These are phyloP conservation scores for Diaporthe ampelina DNA, from an alignment of 2,329 filamentous ascomycete species.

Conservation along the genomic window DNA sequence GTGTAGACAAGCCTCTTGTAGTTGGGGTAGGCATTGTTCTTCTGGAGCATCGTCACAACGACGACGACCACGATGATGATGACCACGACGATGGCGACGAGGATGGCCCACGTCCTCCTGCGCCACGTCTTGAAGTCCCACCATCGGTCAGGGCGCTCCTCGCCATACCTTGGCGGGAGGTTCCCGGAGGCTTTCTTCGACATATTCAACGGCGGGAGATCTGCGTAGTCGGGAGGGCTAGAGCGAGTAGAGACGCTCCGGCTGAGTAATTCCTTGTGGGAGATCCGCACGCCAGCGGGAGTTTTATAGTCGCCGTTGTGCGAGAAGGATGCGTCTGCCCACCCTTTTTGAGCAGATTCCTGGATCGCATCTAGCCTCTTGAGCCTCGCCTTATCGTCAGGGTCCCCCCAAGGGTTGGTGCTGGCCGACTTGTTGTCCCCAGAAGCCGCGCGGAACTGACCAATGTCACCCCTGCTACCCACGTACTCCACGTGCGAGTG, in stretches of 20 bases:
- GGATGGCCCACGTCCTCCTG: conserved; percentile 63
- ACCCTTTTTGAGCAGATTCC: conserved; percentile 1
- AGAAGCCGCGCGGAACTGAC: conserved; percentile 9
- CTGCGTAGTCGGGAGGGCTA: conserved; percentile 28
- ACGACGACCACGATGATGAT: conserved; percentile 63
- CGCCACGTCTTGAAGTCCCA: conserved; percentile 66
- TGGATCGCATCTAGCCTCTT: conserved; percentile 1
- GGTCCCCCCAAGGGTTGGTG: conserved; percentile 1
- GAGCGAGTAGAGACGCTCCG: conserved; percentile 11
- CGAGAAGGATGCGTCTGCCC: background rate
- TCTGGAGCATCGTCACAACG: conserved; percentile 57
- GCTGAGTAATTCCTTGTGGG: conserved; percentile 17
- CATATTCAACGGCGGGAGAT: conserved; percentile 16
- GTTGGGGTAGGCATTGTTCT: conserved; percentile 60
- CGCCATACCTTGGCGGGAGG: conserved; percentile 25
- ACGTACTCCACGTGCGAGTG: conserved; percentile 32
- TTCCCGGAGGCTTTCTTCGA: conserved; percentile 2
- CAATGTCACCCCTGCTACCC: conserved; percentile 7
- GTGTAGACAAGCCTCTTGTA: conserved; percentile 63
- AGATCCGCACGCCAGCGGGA: background rate
- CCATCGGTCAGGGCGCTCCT: conserved; percentile 35
- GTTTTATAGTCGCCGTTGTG: background rate
- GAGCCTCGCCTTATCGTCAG: conserved; percentile 22
- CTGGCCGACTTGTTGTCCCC: conserved; percentile 10
- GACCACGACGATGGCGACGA: conserved; percentile 53